Conservation (phyloP, 1,284 basidiomycete genomes). For the Ganoderma multipileum region DNA sequence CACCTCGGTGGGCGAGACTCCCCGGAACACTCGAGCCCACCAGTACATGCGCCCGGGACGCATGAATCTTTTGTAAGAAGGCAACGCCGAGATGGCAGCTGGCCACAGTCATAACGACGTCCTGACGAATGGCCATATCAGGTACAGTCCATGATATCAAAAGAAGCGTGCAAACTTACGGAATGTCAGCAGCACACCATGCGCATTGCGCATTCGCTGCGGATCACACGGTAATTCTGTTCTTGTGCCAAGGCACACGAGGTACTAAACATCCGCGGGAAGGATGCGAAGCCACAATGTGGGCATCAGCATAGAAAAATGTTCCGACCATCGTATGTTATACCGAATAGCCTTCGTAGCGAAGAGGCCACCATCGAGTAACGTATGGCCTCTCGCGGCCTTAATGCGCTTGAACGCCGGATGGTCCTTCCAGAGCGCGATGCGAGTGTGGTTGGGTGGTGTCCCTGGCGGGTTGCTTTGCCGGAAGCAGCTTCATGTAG, state of each 20-base stretch:
- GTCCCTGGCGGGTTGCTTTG: slow-evolving; percentile 62
- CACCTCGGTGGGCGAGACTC: neutral
- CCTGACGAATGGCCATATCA: neutral
- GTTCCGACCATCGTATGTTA: neutral
- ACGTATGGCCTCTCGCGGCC: neutral
- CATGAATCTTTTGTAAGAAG: neutral
- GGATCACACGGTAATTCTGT: neutral
- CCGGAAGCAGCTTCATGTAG: slow-evolving; percentile 75
- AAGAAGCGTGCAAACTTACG: neutral
- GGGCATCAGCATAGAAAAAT: neutral
- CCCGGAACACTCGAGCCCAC: neutral
- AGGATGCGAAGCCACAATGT: neutral
- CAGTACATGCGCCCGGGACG: neutral
- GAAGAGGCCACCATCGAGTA: neutral
- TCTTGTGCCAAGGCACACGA: neutral
- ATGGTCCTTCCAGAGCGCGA: slow-evolving; percentile 16
- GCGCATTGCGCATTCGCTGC: neutral
- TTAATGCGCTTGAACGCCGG: slow-evolving; percentile 4
- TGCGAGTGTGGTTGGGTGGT: slow-evolving; percentile 51
- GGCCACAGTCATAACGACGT: neutral
- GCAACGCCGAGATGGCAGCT: neutral
- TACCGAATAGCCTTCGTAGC: neutral
- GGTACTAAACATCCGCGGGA: neutral
- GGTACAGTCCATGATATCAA: neutral
- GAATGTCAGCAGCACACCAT: neutral